phyloP scores from a whole-genome alignment of 192 early-diverging fungal genomes.

The Linnemannia elongata region DNA sequence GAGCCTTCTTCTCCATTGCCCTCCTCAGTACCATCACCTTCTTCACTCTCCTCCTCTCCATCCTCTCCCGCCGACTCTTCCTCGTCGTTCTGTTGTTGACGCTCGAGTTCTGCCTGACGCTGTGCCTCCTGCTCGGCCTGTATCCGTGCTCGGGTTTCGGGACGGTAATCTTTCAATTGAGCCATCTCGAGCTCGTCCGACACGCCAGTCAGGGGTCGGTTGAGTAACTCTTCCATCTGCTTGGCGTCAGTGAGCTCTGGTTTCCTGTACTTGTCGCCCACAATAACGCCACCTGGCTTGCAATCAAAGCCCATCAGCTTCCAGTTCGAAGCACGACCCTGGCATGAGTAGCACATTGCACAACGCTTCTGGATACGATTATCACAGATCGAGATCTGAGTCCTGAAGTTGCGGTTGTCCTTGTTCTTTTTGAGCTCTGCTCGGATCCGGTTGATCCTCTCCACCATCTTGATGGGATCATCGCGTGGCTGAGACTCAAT shows the following conservation, averaged over 20 bases:
- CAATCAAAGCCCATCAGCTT: constrained; percentile 68
- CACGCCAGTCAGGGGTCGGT: constrained; percentile 31
- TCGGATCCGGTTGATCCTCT: constrained; percentile 60
- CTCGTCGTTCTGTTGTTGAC: neutral
- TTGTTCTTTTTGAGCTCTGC: constrained; percentile 56
- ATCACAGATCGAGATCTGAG: constrained; percentile 47
- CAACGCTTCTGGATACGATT: constrained; percentile 57
- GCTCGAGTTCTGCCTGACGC: constrained; percentile 16
- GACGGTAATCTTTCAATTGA: constrained; percentile 35
- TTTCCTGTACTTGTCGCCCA: constrained; percentile 53
- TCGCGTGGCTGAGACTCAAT: constrained; percentile 19
- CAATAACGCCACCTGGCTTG: constrained; percentile 51
- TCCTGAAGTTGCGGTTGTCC: constrained; percentile 42
- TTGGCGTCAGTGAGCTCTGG: constrained; percentile 49
- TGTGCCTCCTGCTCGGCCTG: constrained; percentile 3
- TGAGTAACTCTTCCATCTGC: constrained; percentile 54
- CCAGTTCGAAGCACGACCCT: constrained; percentile 64
- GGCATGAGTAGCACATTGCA: constrained; percentile 66
- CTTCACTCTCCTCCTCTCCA: constrained; percentile 2
- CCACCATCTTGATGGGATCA: constrained; percentile 55
- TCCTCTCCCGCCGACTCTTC: constrained; percentile 2
- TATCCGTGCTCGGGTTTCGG: constrained; percentile 29
- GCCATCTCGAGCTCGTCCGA: constrained; percentile 17
- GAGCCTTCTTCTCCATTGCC: neutral
- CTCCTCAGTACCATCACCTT: neutral